A percentile compares a stretch with the other conserved stretches of the same genome.
Conservation (phyloP, 495 filamentous ascomycete species). For the Neurospora intermedia region DNA sequence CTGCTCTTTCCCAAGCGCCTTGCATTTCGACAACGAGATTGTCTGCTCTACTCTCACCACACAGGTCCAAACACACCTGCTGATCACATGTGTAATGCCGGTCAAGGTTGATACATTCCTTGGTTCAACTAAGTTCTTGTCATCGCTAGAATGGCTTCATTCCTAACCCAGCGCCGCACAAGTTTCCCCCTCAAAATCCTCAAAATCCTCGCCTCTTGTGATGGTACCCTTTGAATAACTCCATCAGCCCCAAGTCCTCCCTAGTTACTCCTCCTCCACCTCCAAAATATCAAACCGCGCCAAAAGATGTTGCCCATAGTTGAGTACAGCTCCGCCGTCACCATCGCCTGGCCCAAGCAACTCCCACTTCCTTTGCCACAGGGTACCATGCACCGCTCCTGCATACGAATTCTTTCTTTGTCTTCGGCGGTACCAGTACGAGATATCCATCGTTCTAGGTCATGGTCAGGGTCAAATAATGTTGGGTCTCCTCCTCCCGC, state of each 20-base stretch:
- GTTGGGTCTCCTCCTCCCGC: slow-evolving; percentile 11
- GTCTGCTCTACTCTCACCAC: neutral
- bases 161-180: neutral
- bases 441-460: slow-evolving; percentile 37
- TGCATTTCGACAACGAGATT: neutral
- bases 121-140: neutral
- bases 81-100: neutral
- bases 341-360: slow-evolving; percentile 41
- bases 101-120: neutral
- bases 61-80: neutral
- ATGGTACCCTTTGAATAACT: slow-evolving; percentile 11
- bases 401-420: slow-evolving; percentile 15
- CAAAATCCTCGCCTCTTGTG: slow-evolving; percentile 1
- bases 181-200: neutral
- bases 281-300: slow-evolving; percentile 7
- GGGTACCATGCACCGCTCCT: slow-evolving; percentile 30
- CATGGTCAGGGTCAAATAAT: slow-evolving; percentile 26
- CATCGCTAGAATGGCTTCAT: neutral
- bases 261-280: neutral
- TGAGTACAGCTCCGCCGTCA: slow-evolving; percentile 36
- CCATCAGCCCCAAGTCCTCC: slow-evolving; percentile 5
- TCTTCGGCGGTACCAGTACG: neutral
- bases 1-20: neutral
- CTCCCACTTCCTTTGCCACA: slow-evolving; percentile 35
- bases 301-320: slow-evolving; percentile 33